Evolutionary conservation across 768 basidiomycete species (phyloP).

Genomic region (Naganishia randhawae): DNA sequence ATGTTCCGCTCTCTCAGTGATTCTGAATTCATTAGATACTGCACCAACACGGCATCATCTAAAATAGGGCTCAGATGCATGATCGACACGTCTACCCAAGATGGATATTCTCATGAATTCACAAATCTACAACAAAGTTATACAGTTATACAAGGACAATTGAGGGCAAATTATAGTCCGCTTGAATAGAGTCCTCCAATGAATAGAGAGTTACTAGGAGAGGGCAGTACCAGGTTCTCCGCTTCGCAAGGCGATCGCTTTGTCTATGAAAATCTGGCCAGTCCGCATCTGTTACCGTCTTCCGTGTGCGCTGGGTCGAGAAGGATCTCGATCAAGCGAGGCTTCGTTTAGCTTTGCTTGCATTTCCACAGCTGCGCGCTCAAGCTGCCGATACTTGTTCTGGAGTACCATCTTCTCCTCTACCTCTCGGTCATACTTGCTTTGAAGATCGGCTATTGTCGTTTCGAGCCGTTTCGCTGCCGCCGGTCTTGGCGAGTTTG

Average conservation of each 20-base stretch:
- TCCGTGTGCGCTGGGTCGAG: background rate
- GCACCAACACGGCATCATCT: no score
- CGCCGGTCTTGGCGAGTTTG: constrained; percentile 57
- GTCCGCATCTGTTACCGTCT: background rate
- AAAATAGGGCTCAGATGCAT: no score
- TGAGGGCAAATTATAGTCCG: no score
- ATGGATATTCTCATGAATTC: no score
- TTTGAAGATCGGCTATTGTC: constrained; percentile 22
- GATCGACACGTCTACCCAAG: no score
- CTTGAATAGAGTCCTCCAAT: no score
- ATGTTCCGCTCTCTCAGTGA: background rate
- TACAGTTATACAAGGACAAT: no score
- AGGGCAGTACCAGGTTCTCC: no score
- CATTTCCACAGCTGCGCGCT: constrained; percentile 45
- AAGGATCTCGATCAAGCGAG: constrained; percentile 6
- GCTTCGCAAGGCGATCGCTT: no score
- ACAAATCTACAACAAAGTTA: no score
- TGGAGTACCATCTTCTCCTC: constrained; percentile 68
- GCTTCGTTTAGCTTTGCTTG: constrained; percentile 56
- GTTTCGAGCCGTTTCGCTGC: constrained; percentile 55
- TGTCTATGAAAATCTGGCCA: background rate
- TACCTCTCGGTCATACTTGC: constrained; percentile 55
- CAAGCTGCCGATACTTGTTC: constrained; percentile 57
- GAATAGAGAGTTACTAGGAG: no score
- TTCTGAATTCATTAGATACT: no score